Conservation (phyloP, 345 rosid species). For the Cardamine chenopodiifolia region DNA sequence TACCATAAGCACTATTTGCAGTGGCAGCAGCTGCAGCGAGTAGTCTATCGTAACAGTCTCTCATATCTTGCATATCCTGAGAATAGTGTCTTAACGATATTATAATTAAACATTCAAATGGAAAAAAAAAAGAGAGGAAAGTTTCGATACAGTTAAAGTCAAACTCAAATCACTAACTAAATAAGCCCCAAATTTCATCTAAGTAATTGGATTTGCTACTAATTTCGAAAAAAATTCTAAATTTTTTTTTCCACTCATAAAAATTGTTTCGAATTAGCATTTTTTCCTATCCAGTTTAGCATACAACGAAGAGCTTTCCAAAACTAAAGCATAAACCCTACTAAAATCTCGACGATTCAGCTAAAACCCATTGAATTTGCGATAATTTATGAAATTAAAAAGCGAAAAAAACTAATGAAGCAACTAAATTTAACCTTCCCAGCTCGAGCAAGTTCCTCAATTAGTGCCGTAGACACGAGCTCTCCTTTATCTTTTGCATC, state of each 20-base stretch:
- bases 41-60: slow-evolving; percentile 91
- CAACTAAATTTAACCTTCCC: slow-evolving; percentile 54
- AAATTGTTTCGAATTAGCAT: slow-evolving; percentile 6
- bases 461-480: slow-evolving; percentile 50
- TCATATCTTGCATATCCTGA: slow-evolving; percentile 91
- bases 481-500: slow-evolving; percentile 70
- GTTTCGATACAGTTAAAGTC: neutral
- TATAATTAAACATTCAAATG: neutral
- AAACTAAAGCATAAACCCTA: slow-evolving; percentile 35
- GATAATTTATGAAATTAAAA: neutral
- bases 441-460: slow-evolving; percentile 85
- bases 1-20: slow-evolving; percentile 95
- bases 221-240: slow-evolving; percentile 3
- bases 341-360: slow-evolving; percentile 28
- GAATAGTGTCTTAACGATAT: neutral
- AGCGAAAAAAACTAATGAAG: neutral
- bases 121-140: slow-evolving; percentile 10
- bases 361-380: neutral
- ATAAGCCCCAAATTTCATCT: neutral
- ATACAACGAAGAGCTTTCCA: no score
- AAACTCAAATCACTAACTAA: neutral
- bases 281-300: neutral
- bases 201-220: slow-evolving; percentile 20
- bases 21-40: slow-evolving; percentile 93
- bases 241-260: neutral